phyloP scores from a whole-genome alignment of 2,329 filamentous ascomycete genomes.

The Graphilbum fragrans region DNA sequence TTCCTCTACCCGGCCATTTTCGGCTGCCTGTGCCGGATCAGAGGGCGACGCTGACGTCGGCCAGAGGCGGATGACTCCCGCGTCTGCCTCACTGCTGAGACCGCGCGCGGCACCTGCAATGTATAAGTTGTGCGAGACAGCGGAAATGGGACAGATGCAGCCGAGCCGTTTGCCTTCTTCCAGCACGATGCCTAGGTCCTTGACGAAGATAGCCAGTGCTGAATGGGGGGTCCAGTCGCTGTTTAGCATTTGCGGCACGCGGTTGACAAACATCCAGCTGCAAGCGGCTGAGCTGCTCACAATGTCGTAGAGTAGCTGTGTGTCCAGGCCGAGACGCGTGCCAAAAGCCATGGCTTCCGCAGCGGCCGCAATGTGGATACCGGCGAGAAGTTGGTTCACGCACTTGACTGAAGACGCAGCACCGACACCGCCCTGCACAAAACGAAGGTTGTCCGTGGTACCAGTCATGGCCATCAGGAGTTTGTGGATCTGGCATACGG shows the following conservation, averaged over 20 bases:
- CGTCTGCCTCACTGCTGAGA: constrained; percentile 20
- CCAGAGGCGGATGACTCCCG: constrained; percentile 22
- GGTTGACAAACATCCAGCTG: constrained; percentile 25
- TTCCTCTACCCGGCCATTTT: too few relatives aligned
- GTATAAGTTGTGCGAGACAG: constrained; percentile 19
- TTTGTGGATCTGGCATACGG: background rate
- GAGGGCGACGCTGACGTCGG: background rate
- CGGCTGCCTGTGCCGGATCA: background rate
- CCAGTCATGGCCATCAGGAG: constrained; percentile 16
- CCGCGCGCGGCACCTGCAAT: constrained; percentile 20
- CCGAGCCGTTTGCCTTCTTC: constrained; percentile 19
- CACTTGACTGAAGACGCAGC: constrained; percentile 45
- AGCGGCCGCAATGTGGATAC: constrained; percentile 42
- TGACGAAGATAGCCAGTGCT: constrained; percentile 23
- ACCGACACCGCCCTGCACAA: constrained; percentile 37
- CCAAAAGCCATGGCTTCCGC: constrained; percentile 46
- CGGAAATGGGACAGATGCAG: constrained; percentile 17
- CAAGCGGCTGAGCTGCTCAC: constrained; percentile 24
- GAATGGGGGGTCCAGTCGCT: constrained; percentile 18
- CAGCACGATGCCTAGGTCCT: constrained; percentile 20
- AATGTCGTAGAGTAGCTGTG: constrained; percentile 32
- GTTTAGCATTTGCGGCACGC: constrained; percentile 20
- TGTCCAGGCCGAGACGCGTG: constrained; percentile 38
- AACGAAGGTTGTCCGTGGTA: constrained; percentile 23
- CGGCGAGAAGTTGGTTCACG: constrained; percentile 45